These are phyloP conservation scores for Penicillium paxilli DNA, from an alignment of 495 filamentous ascomycete species.

Conservation along the genomic window DNA sequence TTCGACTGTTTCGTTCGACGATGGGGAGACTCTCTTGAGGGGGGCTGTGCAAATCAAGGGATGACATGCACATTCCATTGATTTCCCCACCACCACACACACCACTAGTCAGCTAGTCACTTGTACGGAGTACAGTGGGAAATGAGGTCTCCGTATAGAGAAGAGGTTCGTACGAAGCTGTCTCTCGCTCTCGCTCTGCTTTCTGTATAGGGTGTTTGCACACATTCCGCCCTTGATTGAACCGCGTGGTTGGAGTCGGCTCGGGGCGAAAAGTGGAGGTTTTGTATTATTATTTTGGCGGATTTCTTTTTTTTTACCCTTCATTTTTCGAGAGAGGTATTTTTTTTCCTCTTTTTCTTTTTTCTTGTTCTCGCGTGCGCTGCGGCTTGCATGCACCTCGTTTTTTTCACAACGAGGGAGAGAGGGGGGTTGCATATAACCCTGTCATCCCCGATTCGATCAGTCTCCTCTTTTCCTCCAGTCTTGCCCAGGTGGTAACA, in stretches of 20 bases:
- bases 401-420: constrained; percentile 7
- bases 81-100: no score
- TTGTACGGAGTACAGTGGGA: neutral
- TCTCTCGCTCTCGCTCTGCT: constrained; percentile 1
- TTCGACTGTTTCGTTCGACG: neutral
- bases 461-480: neutral
- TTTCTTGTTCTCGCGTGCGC: constrained; percentile 20
- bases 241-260: constrained; percentile 23
- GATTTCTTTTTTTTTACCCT: constrained; percentile 4
- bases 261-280: constrained; percentile 23
- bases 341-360: neutral
- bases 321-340: no score
- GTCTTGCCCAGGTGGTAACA: neutral
- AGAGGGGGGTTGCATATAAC: neutral
- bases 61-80: constrained; percentile 29
- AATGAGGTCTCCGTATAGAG: neutral
- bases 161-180: neutral
- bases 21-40: no score
- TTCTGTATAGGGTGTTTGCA: neutral
- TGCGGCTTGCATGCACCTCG: constrained; percentile 8
- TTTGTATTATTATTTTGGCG: neutral
- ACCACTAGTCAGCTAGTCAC: neutral
- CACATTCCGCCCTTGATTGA: constrained; percentile 15
- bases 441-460: neutral
- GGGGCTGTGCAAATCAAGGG: constrained; percentile 35